phyloP scores from a whole-genome alignment of 2,329 filamentous ascomycete genomes.

The Botrytis elliptica region DNA sequence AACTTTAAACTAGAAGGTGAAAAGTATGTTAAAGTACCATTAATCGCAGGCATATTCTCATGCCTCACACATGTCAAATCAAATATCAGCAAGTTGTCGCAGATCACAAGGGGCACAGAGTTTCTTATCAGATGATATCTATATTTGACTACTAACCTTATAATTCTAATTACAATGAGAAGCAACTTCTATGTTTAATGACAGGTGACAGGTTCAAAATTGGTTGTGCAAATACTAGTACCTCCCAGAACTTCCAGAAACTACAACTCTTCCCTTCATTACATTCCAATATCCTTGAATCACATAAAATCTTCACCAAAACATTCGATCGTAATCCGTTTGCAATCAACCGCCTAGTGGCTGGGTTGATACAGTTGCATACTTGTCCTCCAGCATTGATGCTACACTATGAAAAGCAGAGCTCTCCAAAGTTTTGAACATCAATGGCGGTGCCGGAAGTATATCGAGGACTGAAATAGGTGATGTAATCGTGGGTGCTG shows the following conservation, averaged over 20 bases:
- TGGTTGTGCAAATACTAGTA: constrained; percentile 21
- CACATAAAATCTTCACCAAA: not conserved
- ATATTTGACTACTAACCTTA: not conserved
- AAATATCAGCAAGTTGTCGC: not conserved
- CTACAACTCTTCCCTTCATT: constrained; percentile 10
- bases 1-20: constrained; percentile 69
- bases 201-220: constrained; percentile 19
- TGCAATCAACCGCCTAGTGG: not conserved
- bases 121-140: not conserved
- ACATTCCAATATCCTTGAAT: constrained; percentile 19
- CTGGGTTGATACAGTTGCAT: not conserved
- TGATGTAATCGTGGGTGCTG: constrained; percentile 3
- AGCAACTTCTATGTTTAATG: constrained; percentile 6
- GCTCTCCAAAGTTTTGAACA: constrained; percentile 9
- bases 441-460: not conserved
- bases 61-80: constrained; percentile 22
- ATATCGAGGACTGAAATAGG: constrained; percentile 3
- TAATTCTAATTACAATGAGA: constrained; percentile 19
- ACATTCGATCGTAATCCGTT: not conserved
- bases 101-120: not conserved
- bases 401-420: constrained; percentile 3
- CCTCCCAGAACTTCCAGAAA: constrained; percentile 18
- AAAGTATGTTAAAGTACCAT: constrained; percentile 80
- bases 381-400: constrained; percentile 19
- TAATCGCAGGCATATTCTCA: constrained; percentile 75